Evolutionary conservation across 352 stramenopile species (phyloP).

Genomic region (Phytophthora sansomeana): DNA sequence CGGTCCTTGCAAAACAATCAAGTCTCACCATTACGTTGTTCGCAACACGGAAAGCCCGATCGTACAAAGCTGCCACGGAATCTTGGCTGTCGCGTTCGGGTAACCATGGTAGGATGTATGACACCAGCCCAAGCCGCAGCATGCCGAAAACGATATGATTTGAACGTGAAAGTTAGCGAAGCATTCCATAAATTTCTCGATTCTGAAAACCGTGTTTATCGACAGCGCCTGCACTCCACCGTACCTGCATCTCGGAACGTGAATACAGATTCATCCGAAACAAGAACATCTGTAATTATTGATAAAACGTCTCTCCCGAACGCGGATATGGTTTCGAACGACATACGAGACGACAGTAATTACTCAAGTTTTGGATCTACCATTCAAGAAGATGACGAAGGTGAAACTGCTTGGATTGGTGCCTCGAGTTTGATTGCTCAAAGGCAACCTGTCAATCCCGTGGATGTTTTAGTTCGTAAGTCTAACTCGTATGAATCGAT

Average conservation of each 20-base stretch:
- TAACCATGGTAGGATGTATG: conserved; percentile 13
- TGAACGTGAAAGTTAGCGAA: neutral
- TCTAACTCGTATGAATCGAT: neutral
- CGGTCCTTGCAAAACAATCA: conserved; percentile 4
- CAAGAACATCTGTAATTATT: conserved; percentile 1
- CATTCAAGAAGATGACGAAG: neutral
- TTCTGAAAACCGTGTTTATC: neutral
- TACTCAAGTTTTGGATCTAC: conserved; percentile 10
- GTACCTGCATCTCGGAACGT: neutral
- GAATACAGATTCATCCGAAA: neutral
- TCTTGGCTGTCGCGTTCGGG: neutral
- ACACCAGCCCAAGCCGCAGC: neutral
- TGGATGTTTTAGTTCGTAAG: conserved; percentile 11
- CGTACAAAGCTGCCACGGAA: conserved; percentile 11
- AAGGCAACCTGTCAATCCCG: neutral
- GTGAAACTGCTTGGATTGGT: conserved; percentile 8
- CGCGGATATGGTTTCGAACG: no score
- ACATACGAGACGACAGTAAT: conserved; percentile 2
- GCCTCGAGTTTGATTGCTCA: conserved; percentile 7
- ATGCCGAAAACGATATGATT: conserved; percentile 7
- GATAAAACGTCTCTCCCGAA: neutral
- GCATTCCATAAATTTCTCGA: neutral
- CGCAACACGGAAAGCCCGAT: conserved; percentile 21
- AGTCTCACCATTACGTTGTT: conserved; percentile 22
- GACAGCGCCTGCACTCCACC: neutral